A percentile compares a stretch with the other conserved stretches of the same genome.
Evolutionary conservation across 371 early-diverging fungal genomes (phyloP).

Genomic region (Syncephalastrum racemosum): DNA sequence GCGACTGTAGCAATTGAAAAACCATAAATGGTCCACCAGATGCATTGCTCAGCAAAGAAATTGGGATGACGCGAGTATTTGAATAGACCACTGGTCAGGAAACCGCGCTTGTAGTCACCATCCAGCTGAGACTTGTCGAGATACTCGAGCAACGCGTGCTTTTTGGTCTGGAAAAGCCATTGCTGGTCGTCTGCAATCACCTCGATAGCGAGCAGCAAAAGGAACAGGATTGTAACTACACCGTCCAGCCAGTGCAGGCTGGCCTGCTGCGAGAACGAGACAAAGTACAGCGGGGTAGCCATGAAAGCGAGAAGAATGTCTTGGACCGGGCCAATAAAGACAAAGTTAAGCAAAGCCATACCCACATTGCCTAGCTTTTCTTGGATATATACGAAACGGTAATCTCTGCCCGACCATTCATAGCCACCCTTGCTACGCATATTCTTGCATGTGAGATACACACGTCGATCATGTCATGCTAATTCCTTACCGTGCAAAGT

Average conservation of each 20-base stretch:
- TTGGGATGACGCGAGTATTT: conserved; percentile 81
- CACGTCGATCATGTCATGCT: conserved; percentile 5
- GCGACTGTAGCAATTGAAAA: conserved; percentile 57
- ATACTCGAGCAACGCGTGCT: conserved; percentile 45
- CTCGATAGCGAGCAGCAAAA: conserved; percentile 57
- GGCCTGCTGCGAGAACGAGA: conserved; percentile 20
- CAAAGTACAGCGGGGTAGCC: conserved; percentile 61
- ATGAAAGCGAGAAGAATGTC: conserved; percentile 64
- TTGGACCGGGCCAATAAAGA: conserved; percentile 78
- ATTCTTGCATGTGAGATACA: not conserved
- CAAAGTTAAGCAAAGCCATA: conserved; percentile 75
- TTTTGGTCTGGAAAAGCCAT: conserved; percentile 73
- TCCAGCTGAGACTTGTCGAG: conserved; percentile 24
- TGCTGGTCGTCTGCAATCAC: conserved; percentile 84
- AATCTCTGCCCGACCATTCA: conserved; percentile 68
- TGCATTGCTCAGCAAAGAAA: conserved; percentile 73
- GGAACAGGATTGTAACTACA: conserved; percentile 41
- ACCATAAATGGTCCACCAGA: conserved; percentile 67
- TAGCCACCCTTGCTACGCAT: conserved; percentile 75
- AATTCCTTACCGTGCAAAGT: conserved; percentile 58
- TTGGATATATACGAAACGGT: conserved; percentile 68
- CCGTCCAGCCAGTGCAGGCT: conserved; percentile 44
- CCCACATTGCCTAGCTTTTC: conserved; percentile 32
- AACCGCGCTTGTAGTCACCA: conserved; percentile 62
- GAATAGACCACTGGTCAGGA: conserved; percentile 72